Conservation (phyloP, 2,329 filamentous ascomycete genomes). For the Amauroascus verrucosus region DNA sequence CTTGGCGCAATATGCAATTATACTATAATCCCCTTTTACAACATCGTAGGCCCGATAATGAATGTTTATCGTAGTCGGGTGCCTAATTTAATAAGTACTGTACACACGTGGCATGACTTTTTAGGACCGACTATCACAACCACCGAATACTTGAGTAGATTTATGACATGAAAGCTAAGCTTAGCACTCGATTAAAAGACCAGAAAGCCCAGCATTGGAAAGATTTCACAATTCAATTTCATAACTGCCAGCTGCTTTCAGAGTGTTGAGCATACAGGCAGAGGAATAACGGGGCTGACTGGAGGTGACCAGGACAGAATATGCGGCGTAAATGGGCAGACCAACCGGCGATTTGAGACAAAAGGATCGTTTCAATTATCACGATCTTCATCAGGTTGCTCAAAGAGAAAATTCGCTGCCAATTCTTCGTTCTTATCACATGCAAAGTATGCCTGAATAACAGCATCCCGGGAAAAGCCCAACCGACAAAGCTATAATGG, state of each 20-base stretch:
- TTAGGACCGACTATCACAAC: not conserved
- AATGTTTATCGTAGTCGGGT: too few relatives aligned
- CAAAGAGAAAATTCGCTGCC: slow-evolving; percentile 95
- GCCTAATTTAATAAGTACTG: not conserved
- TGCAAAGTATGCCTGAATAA: slow-evolving; percentile 96
- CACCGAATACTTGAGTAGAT: not conserved
- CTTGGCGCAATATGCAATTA: too few relatives aligned
- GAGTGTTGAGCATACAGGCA: not conserved
- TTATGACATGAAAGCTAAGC: not conserved
- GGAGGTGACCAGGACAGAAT: not conserved
- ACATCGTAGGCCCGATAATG: not conserved
- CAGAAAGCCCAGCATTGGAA: not conserved
- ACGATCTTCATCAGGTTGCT: slow-evolving; percentile 77
- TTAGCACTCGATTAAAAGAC: not conserved
- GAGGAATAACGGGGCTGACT: not conserved
- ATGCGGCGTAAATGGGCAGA: not conserved
- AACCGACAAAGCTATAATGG: slow-evolving; percentile 66
- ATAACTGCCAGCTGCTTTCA: not conserved
- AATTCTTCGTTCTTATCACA: slow-evolving; percentile 99
- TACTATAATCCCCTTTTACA: too few relatives aligned
- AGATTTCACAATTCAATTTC: slow-evolving; percentile 1
- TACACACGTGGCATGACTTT: not conserved
- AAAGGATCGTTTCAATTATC: slow-evolving; percentile 6
- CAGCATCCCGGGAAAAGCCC: slow-evolving; percentile 83
- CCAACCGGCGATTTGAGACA: not conserved